phyloP scores from a whole-genome alignment of 257 asterid genomes.

The Rauvolfia tetraphylla region DNA sequence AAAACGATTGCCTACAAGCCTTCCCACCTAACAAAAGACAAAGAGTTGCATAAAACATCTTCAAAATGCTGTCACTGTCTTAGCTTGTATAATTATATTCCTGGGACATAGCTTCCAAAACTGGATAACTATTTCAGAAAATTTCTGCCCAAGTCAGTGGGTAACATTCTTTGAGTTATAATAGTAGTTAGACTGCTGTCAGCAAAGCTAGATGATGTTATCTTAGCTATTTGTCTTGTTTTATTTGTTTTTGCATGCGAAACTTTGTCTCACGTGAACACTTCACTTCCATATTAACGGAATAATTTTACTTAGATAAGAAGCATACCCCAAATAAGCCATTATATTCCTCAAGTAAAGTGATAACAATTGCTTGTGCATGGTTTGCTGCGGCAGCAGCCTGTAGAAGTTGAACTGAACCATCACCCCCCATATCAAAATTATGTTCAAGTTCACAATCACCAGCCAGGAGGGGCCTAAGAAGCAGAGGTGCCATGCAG shows the following conservation, averaged over 20 bases:
- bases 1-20: neutral
- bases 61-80: neutral
- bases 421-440: constrained; percentile 80
- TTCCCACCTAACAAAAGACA: neutral
- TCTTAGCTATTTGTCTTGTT: neutral
- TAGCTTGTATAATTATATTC: neutral
- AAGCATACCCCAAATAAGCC: constrained; percentile 82
- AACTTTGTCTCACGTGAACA: neutral
- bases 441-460: constrained; percentile 81
- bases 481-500: constrained; percentile 99
- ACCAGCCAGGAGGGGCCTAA: constrained; percentile 96
- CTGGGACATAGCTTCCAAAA: neutral
- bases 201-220: neutral
- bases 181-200: neutral
- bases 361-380: constrained; percentile 95
- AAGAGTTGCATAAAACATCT: neutral
- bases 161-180: neutral
- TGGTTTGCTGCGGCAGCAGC: constrained; percentile 99
- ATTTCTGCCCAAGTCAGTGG: neutral
- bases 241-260: neutral
- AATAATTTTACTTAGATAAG: neutral
- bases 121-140: constrained; percentile 4
- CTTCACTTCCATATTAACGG: neutral
- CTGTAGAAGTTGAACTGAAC: constrained; percentile 84
- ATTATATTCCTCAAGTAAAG: constrained; percentile 85